Evolutionary conservation across 164 flowering plant genomes (phyloP).

Genomic region (Kingdonia uniflora): DNA sequence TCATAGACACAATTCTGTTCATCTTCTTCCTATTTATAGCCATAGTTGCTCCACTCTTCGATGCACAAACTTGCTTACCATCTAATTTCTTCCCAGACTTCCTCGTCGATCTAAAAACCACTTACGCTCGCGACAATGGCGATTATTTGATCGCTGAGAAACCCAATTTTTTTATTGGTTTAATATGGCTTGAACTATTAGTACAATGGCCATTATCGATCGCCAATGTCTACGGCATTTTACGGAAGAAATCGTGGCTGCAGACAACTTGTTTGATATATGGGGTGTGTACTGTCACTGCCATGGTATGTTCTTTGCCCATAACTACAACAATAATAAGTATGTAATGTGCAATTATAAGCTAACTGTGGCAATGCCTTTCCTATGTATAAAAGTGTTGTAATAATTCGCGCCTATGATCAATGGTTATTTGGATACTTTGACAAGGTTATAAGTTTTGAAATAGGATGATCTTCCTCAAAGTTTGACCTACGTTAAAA

Average conservation of each 20-base stretch:
- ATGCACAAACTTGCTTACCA: slow-evolving; percentile 47
- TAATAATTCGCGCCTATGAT: too few relatives aligned
- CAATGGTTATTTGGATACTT: too few relatives aligned
- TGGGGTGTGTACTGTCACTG: slow-evolving; percentile 32
- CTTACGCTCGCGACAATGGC: slow-evolving; percentile 32
- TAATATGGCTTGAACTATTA: slow-evolving; percentile 50
- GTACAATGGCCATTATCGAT: slow-evolving; percentile 67
- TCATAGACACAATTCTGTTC: slow-evolving; percentile 38
- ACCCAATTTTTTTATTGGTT: slow-evolving; percentile 57
- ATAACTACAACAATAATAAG: too few relatives aligned
- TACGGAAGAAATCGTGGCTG: slow-evolving; percentile 38
- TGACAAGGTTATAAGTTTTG: too few relatives aligned
- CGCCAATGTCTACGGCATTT: slow-evolving; percentile 36
- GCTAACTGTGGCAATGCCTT: too few relatives aligned
- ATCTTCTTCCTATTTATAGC: slow-evolving; percentile 41
- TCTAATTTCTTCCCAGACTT: slow-evolving; percentile 27
- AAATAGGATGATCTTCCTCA: too few relatives aligned
- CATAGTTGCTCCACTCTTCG: slow-evolving; percentile 40
- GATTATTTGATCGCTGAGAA: slow-evolving; percentile 53
- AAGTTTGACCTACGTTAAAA: too few relatives aligned
- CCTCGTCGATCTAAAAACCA: slow-evolving; percentile 32
- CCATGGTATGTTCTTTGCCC: too few relatives aligned
- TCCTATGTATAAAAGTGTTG: too few relatives aligned
- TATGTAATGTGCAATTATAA: too few relatives aligned
- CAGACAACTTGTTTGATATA: slow-evolving; percentile 52